phyloP scores from a whole-genome alignment of 2,329 filamentous ascomycete species.

The Stachybotrys echinatus region DNA sequence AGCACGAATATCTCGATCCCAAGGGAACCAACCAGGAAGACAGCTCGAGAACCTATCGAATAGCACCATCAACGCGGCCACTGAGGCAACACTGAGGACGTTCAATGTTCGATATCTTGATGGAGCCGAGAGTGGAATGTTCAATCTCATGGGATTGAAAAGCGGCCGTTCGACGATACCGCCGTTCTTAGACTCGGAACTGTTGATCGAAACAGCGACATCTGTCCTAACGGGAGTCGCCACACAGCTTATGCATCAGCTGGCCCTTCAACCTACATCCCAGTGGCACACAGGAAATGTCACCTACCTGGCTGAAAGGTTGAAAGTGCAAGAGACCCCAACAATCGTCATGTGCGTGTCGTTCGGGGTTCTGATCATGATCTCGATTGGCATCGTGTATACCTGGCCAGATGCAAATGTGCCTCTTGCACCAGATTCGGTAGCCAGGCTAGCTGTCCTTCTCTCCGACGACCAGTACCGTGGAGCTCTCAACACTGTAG shows the following conservation, averaged over 20 bases:
- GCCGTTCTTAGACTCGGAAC: slow-evolving; percentile 8
- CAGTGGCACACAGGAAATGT: slow-evolving; percentile 4
- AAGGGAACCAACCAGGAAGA: not conserved
- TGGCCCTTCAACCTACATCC: slow-evolving; percentile 7
- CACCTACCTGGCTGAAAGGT: slow-evolving; percentile 7
- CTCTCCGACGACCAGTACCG: slow-evolving; percentile 7
- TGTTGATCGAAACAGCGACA: slow-evolving; percentile 8
- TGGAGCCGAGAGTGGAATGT: slow-evolving; percentile 15
- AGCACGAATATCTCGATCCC: slow-evolving; percentile 3
- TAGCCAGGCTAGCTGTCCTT: too few relatives aligned
- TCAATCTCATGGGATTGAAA: slow-evolving; percentile 18
- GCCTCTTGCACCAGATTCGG: slow-evolving; percentile 9
- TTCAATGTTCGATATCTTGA: slow-evolving; percentile 11
- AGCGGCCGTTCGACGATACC: slow-evolving; percentile 6
- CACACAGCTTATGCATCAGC: slow-evolving; percentile 8
- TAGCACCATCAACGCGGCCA: slow-evolving; percentile 9
- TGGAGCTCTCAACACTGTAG: too few relatives aligned
- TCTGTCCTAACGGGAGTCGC: slow-evolving; percentile 11
- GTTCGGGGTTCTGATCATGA: slow-evolving; percentile 4
- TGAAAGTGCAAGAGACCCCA: slow-evolving; percentile 8
- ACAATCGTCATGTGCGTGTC: slow-evolving; percentile 8
- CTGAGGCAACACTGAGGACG: slow-evolving; percentile 3
- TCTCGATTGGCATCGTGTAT: slow-evolving; percentile 9
- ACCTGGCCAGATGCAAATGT: slow-evolving; percentile 6
- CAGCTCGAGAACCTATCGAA: slow-evolving; percentile 6